Percentiles rank a stretch among this genome's conserved stretches.
These are phyloP conservation scores for Arthromyces matolae DNA, from an alignment of 768 basidiomycete genomes.

Conservation along the genomic window DNA sequence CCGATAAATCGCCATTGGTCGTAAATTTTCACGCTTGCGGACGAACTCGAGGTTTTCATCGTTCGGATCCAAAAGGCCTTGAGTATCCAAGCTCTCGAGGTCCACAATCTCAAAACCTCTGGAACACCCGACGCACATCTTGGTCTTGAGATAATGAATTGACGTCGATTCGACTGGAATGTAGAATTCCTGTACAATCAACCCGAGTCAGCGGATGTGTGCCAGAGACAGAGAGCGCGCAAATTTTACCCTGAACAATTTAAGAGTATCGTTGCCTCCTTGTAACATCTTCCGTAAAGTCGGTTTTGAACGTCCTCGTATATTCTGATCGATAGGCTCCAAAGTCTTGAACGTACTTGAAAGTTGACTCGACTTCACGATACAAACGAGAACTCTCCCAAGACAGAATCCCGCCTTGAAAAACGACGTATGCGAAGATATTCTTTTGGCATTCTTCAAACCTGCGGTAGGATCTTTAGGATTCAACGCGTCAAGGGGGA, in stretches of 20 bases:
- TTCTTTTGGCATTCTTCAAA: conserved; percentile 89
- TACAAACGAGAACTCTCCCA: conserved; percentile 88
- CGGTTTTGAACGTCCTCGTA: conserved; percentile 75
- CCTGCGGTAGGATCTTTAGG: conserved; percentile 87
- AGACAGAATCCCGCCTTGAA: conserved; percentile 96
- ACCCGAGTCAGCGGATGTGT: neutral
- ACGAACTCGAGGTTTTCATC: conserved; percentile 94
- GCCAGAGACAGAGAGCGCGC: neutral
- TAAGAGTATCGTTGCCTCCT: conserved; percentile 91
- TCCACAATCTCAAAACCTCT: conserved; percentile 99
- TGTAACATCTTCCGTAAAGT: conserved; percentile 95
- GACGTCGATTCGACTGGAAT: conserved; percentile 97
- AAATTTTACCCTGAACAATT: conserved; percentile 74
- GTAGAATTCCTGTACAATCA: conserved; percentile 84
- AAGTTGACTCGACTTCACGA: conserved; percentile 92
- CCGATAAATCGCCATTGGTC: conserved; percentile 95
- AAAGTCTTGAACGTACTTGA: conserved; percentile 97
- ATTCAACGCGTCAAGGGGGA: conserved; percentile 90
- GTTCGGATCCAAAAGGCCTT: conserved; percentile 89
- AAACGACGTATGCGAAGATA: conserved; percentile 94
- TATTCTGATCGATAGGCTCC: conserved; percentile 90
- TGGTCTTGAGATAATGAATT: conserved; percentile 95
- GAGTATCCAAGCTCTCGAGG: conserved; percentile 93
- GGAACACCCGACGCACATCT: conserved; percentile 94
- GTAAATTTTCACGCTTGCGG: conserved; percentile 78